Evolutionary conservation across 2,329 filamentous ascomycete species (phyloP).

Genomic region (Microcyclospora tardicrescens): DNA sequence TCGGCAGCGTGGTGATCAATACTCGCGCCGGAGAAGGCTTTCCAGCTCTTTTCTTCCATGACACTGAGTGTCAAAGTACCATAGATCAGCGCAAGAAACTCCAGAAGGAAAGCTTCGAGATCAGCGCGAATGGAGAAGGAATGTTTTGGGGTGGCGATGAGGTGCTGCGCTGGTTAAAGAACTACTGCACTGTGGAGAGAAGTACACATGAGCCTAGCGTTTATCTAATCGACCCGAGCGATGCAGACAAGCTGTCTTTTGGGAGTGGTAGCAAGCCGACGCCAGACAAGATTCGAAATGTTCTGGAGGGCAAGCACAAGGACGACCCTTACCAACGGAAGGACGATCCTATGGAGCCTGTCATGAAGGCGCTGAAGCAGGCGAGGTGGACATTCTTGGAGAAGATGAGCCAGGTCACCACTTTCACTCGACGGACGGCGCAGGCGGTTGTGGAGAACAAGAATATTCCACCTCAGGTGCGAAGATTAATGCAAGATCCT

Average conservation of each 20-base stretch:
- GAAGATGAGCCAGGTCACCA: constrained; percentile 93
- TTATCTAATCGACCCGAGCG: constrained; percentile 76
- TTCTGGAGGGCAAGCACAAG: constrained; percentile 24
- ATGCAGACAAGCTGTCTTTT: constrained; percentile 75
- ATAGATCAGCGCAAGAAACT: constrained; percentile 86
- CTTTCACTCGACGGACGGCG: constrained; percentile 81
- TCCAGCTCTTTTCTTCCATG: constrained; percentile 92
- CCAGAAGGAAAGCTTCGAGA: constrained; percentile 69
- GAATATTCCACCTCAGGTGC: constrained; percentile 76
- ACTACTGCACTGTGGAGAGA: constrained; percentile 71
- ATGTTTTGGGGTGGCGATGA: constrained; percentile 99
- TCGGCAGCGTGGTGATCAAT: constrained; percentile 89
- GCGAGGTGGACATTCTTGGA: constrained; percentile 94
- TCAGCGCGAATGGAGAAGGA: constrained; percentile 44
- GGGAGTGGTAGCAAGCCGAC: constrained; percentile 45
- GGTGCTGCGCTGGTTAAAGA: constrained; percentile 76
- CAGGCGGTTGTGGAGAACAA: constrained; percentile 87
- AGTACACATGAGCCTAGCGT: constrained; percentile 79
- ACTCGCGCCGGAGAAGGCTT: constrained; percentile 83
- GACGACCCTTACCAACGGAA: constrained; percentile 26
- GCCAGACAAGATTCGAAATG: constrained; percentile 32
- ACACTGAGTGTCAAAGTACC: constrained; percentile 90
- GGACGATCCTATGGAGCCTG: constrained; percentile 58
- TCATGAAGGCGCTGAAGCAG: constrained; percentile 88
- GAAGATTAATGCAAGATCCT: constrained; percentile 72